Evolutionary conservation across 2,329 filamentous ascomycete species (phyloP), one percentile per base, ranked within the genome.

Genomic region (Blastomyces percursus): DNA sequence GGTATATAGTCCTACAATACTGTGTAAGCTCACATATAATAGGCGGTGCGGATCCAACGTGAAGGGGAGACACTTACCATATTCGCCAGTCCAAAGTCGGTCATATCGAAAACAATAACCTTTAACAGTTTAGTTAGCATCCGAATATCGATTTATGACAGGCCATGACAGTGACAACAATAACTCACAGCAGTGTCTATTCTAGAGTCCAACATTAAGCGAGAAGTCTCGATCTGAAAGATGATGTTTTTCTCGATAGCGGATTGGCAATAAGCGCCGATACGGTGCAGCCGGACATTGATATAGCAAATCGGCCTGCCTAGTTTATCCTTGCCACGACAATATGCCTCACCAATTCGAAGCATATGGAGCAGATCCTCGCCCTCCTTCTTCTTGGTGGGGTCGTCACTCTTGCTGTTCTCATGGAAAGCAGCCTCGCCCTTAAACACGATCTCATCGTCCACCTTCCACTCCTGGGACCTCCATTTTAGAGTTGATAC

Each of bases 101-200:
- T 96, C 90, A 99, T 93, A 74, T 99, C 94, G 71, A 99, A 99
- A 56, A 99, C 78, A 66, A 99, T 85, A 51, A 90, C 94, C 90
- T 96, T 96, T 63, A 44, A 12, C 9, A 52, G 35, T 35, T 16
- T 24, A 32, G 63, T 73, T 60, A 72, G 69, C 42, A 62, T 64
- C 11, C 27, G 8, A 63, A 63, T 8, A 59, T 54, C 27, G 64
- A 27, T 14, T 51, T 12, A 51, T 30, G 11, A 60, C 9, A 55
- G 8, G 27, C 48, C 14, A 64, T 70, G 52, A 24, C 51, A n/a
- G 44, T 16, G 40, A 62, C 51, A 65, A 62, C 51, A 50, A 24
- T 59, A 21, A 83, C 89, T 81, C 82, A 95, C 91, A 63, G 93
- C 94, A 64, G 94, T 99, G 71, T 97, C 94, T 35, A 96, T 84